Conservation (phyloP, 2,329 filamentous ascomycete species). For the Colletotrichum cuscutae region DNA sequence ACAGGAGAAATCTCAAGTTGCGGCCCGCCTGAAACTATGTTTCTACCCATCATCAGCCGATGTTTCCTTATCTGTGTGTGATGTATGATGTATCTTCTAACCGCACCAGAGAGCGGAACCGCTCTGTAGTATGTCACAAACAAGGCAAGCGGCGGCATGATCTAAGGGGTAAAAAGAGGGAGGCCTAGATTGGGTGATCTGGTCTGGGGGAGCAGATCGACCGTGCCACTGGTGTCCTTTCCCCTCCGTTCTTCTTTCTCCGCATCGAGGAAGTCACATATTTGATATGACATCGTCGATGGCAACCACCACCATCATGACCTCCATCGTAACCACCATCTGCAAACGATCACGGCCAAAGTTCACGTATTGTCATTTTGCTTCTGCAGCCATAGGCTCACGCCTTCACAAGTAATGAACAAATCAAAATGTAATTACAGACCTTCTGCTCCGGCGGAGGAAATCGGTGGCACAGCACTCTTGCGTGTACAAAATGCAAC, state of each 20-base stretch:
- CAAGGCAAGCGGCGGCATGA: neutral
- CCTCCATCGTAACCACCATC: neutral
- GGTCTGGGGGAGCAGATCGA: conserved; percentile 9
- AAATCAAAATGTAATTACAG: neutral
- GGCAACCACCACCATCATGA: neutral
- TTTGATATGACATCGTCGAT: conserved; percentile 9
- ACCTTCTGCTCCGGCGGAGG: neutral
- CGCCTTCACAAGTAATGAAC: neutral
- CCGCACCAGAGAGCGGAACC: neutral
- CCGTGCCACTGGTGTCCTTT: conserved; percentile 3
- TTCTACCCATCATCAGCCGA: neutral
- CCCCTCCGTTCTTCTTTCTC: neutral
- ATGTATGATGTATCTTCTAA: neutral
- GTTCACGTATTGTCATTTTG: neutral
- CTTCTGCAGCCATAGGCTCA: neutral
- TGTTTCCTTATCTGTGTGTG: neutral
- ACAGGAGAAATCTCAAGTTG: neutral
- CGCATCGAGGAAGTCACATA: conserved; percentile 13
- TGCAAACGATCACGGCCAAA: neutral
- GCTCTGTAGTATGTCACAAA: neutral
- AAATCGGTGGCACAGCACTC: neutral
- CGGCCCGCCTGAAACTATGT: neutral
- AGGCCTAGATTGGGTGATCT: conserved; percentile 7
- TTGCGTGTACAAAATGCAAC: neutral
- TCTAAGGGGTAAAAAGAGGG: neutral